Base-by-base conservation (phyloP, 805 yeast genomes). In the Jamesozyma hellenica region DNA sequence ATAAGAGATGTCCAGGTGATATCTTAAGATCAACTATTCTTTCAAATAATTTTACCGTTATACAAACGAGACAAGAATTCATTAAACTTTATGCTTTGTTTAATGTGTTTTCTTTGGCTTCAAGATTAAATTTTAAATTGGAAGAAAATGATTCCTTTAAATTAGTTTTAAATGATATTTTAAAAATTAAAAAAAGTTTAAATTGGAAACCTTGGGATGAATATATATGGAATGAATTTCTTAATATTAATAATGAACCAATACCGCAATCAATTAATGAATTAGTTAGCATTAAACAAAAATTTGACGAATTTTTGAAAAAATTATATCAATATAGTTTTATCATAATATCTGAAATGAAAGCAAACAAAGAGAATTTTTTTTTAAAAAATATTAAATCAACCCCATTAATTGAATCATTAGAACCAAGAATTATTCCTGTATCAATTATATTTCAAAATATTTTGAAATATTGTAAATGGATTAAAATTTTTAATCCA, bases 1-100 rank as follows among this genome's bases (percentile, higher is more conserved):
- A 46, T 34, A 42, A 34, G 27, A 40, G 38, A 18, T 50, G 52
- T 32, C 54, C 59, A 9, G 51, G 51, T 16, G 61, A 56, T 38
- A 46, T 53, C 29, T 18, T 56, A 3, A 43, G 58, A 11, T 43
- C 48, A 13, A 40, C 50, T 6, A 25, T 56, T 8, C 16, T 51
- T 11, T 43, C 57, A 4, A 40, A 36, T 17, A 42, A 42, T 13
- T 28, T 41, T 11, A 37, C 46, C 3, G 29, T 35, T 5, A 4
- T 19, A 12, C 51, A 49, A 21, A 28, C 53, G 9, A 42, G 42
- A 19, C 48, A 47, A 15, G 61, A 56, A 36, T 53, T 41, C 39
- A 44, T 48, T 34, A 55, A 53, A 32, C 41, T 48, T 36, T 44
- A 35, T 33, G 35, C 51, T 10, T 34, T 52, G 7, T 56, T 46